Conservation (phyloP, 345 rosid genomes). For the Heritiera littoralis region DNA sequence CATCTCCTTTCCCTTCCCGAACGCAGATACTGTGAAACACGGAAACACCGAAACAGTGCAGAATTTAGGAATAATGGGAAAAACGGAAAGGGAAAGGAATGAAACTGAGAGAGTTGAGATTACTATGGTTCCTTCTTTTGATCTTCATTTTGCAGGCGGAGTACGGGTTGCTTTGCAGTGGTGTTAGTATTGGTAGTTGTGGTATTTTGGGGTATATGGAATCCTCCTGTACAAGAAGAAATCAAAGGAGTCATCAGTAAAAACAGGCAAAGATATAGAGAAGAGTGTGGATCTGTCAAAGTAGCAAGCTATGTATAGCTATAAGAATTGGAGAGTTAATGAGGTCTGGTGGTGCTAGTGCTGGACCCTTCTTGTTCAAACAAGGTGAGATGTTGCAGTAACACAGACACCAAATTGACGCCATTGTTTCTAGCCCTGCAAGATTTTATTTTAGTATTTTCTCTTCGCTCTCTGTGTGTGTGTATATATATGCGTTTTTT, state of each 20-base stretch:
- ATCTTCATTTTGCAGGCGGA: conserved; percentile 10
- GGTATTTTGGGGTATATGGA: background rate
- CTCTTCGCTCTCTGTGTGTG: too few species aligned
- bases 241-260: background rate
- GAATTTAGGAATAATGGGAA: background rate
- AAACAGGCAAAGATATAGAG: background rate
- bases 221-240: conserved; percentile 22
- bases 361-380: conserved; percentile 19
- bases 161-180: conserved; percentile 15
- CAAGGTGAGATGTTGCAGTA: conserved; percentile 31
- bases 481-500: too few species aligned
- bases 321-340: background rate
- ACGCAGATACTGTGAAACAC: conserved; percentile 15
- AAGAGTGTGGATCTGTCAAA: background rate
- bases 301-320: too few species aligned
- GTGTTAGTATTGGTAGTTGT: background rate
- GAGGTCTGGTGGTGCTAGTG: background rate
- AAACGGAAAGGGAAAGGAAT: background rate
- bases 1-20: background rate
- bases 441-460: too few species aligned
- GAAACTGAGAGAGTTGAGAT: background rate
- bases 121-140: background rate
- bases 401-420: conserved; percentile 36
- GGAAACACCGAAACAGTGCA: background rate
- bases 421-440: conserved; percentile 41